phyloP scores from a whole-genome alignment of 1,139 yeast species.

The Candida labiduridarum region DNA sequence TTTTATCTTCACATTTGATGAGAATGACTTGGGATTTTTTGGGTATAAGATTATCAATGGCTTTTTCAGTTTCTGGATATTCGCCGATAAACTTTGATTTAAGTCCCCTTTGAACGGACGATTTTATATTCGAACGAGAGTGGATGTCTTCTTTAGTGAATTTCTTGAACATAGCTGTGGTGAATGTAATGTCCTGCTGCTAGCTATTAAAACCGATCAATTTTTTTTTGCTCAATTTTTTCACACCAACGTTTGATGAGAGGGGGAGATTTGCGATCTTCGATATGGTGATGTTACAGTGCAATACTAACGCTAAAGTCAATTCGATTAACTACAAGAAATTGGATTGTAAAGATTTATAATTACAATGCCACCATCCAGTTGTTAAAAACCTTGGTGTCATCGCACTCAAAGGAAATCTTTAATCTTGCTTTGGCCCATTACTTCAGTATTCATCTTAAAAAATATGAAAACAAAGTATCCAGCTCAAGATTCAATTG shows the following conservation, averaged over 20 bases:
- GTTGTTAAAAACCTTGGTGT: constrained; percentile 47
- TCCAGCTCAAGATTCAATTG: constrained; percentile 62
- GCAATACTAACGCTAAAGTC: no score
- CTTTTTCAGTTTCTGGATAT: constrained; percentile 72
- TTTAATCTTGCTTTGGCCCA: constrained; percentile 56
- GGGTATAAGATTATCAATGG: constrained; percentile 82
- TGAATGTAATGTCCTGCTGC: background rate
- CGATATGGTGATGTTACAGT: background rate
- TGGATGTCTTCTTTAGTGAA: constrained; percentile 87
- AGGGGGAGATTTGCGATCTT: background rate
- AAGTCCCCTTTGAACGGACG: constrained; percentile 86
- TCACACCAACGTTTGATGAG: background rate
- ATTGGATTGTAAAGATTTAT: constrained; percentile 55
- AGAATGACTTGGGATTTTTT: constrained; percentile 85
- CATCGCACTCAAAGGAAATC: constrained; percentile 79
- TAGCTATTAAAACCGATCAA: background rate
- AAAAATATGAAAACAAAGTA: constrained; percentile 20
- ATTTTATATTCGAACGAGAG: constrained; percentile 87
- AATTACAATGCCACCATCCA: constrained; percentile 74
- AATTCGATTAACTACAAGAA: background rate
- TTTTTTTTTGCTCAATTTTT: background rate
- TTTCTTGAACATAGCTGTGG: constrained; percentile 58
- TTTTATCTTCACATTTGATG: constrained; percentile 87
- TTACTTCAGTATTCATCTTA: constrained; percentile 27
- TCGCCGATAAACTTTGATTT: constrained; percentile 71